Evolutionary conservation across 176 grass and related monocot genomes (phyloP), one percentile per base, ranked within the genome.

Genomic region (Chrysopogon serrulatus): DNA sequence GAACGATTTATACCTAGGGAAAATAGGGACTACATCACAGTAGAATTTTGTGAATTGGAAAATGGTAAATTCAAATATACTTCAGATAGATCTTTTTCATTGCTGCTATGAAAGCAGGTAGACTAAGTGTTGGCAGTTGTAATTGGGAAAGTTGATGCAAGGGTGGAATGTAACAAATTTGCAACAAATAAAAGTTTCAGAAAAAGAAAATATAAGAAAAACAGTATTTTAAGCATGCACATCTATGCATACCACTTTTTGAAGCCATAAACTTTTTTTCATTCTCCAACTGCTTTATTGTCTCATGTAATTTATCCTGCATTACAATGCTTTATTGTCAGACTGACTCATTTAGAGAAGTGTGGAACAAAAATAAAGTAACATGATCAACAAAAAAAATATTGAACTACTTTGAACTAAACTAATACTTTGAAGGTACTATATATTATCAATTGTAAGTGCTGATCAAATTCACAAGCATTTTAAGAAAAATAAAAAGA

Each of bases 281-380:
- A 76, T 94, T 81, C 88, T 92, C 88, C 74, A 92, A 79, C 63
- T 85, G 68, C 66, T 81, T 88, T 77, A 92, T 72, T 23, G 67
- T 59, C 70, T 94, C 88, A 17, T 92, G 62, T 82, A 97, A 81
- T 71, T 89, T 89, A 42, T 82, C 83, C 92, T 94, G 78, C 88
- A 83, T 35, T 71, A 37, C 33, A 75, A 88, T 66, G 40, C 66
- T 81, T 88, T 73, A 92, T 72, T 36, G 44, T 42, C 70, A 91
- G 91, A 67, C 61, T 83, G 4, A 89, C 27, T 82, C 80, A 86
- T 65, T 54, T 68, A 54, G 31, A 28, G 15, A 69, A 68, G 45
- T 68, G 32, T 16, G 10, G 31, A 71, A 77, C 26, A 44, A 47
- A 78, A 76, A 79, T 27, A 56, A 81, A 51, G 16, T 21, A 23